phyloP scores from a whole-genome alignment of 176 grass and related monocot genomes.

The Melocanna baccifera region DNA sequence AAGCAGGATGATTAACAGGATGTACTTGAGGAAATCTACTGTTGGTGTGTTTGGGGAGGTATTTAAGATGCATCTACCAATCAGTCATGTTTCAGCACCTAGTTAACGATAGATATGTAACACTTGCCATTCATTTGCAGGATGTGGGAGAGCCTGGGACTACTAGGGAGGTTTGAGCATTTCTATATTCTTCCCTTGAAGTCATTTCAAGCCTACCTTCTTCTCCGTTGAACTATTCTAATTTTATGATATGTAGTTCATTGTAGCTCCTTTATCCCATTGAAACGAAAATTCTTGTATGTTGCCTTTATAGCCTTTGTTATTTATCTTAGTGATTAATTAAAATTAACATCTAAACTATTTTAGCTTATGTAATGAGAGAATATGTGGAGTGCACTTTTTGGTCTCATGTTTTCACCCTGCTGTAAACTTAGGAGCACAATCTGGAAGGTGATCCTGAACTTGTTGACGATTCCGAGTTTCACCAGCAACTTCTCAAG shows the following conservation, averaged over 20 bases:
- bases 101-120: background rate
- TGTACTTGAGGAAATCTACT: slow-evolving; percentile 54
- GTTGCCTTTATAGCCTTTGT: background rate
- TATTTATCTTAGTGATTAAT: background rate
- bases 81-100: background rate
- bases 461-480: slow-evolving; percentile 85
- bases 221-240: background rate
- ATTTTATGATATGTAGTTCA: background rate
- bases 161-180: slow-evolving; percentile 55
- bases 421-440: slow-evolving; percentile 37
- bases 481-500: slow-evolving; percentile 92
- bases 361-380: background rate
- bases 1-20: slow-evolving; percentile 77
- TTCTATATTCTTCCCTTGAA: background rate
- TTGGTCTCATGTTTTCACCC: slow-evolving; percentile 6
- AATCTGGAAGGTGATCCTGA: slow-evolving; percentile 66
- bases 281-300: background rate
- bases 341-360: background rate
- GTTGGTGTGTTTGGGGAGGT: slow-evolving; percentile 66
- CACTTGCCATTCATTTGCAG: slow-evolving; percentile 37
- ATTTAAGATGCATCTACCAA: slow-evolving; percentile 23
- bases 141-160: slow-evolving; percentile 24
- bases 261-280: background rate
- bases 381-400: background rate
- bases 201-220: background rate